Base-by-base conservation (phyloP, 2,329 filamentous ascomycete genomes). In the Fusarium brevicatenulatum region DNA sequence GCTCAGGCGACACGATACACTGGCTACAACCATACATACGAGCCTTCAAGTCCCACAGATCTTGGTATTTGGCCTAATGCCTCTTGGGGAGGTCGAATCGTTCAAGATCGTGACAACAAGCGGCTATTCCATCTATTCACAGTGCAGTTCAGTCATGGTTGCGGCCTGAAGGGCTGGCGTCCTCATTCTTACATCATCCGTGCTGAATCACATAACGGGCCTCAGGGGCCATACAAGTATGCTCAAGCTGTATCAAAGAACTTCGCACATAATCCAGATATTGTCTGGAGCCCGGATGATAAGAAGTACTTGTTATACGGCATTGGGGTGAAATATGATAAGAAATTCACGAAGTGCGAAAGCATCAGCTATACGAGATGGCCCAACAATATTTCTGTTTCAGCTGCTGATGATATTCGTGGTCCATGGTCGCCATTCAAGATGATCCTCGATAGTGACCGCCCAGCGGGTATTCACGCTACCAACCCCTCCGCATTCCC, bases 191-290 rank as follows among this genome's bases (percentile, higher is more conserved):
- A 81, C 23, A 79, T 86, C 23, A 82, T 85, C 34, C 78, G 85
- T 21, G 85, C 85, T 4, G 85, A 86, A 67, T 86, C 85, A 0
- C 74, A 76, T 5, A 80, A 72, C 0, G 85, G 85, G 0, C 85
- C 85, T 0, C 77, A 80, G 16, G 86, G 86, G 0, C 85, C 85
- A 0, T 87, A 86, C 49, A 54, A 67, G 9, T 87, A 81, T 59
- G 81, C 79, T 0, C 80, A 84, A 21, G 80, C 81, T 9, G 75
- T 87, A 0, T 80, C 81, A 5, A 77, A 79, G 5, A 82, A 81
- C 5, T 87, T 87, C 46, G 81, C 80, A 2, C 86, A 87, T 63
- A 87, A 87, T 39, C 83, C 84, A 2, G 83, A 83, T 1, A 80
- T 83, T 1, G 72, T 86, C 0, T 87, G 82, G 72, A 86, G 83